These are phyloP conservation scores for Penicillium sp. DNA, from an alignment of 2,329 filamentous ascomycete genomes.

Conservation along the genomic window DNA sequence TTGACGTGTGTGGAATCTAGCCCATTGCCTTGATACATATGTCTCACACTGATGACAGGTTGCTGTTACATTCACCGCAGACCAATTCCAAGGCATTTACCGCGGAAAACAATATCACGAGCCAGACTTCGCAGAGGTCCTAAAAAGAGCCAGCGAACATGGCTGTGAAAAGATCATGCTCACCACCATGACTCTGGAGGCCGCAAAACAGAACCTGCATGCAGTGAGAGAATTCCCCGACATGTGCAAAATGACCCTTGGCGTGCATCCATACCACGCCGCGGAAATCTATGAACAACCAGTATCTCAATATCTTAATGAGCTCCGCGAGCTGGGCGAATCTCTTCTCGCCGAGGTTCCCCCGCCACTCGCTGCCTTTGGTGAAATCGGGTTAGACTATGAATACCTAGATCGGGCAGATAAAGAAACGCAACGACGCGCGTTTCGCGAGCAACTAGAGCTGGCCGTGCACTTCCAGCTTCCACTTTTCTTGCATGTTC, in stretches of 20 bases:
- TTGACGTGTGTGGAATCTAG: background rate
- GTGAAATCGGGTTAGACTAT: slow-evolving; percentile 54
- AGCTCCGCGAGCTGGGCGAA: slow-evolving; percentile 23
- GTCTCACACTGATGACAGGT: slow-evolving; percentile 18
- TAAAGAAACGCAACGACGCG: slow-evolving; percentile 43
- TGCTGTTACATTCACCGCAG: slow-evolving; percentile 31
- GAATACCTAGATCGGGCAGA: slow-evolving; percentile 47
- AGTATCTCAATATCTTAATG: slow-evolving; percentile 10
- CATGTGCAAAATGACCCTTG: slow-evolving; percentile 50
- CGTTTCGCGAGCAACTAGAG: slow-evolving; percentile 46
- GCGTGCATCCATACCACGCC: slow-evolving; percentile 54
- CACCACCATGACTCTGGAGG: slow-evolving; percentile 44
- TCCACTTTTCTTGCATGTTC: slow-evolving; percentile 38
- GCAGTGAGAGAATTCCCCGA: slow-evolving; percentile 26
- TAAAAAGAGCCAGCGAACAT: slow-evolving; percentile 20
- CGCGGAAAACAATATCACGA: slow-evolving; percentile 51
- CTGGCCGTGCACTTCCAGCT: slow-evolving; percentile 38
- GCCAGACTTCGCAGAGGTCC: slow-evolving; percentile 43
- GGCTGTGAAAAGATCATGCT: slow-evolving; percentile 26
- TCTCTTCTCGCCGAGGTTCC: slow-evolving; percentile 25
- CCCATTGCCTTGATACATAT: too few relatives aligned
- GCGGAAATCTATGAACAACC: slow-evolving; percentile 39
- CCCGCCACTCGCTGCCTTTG: slow-evolving; percentile 46
- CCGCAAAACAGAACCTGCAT: slow-evolving; percentile 44
- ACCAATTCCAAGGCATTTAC: slow-evolving; percentile 52